These are phyloP conservation scores for Erucastrum elatum DNA, from an alignment of 345 rosid genomes.

Conservation along the genomic window DNA sequence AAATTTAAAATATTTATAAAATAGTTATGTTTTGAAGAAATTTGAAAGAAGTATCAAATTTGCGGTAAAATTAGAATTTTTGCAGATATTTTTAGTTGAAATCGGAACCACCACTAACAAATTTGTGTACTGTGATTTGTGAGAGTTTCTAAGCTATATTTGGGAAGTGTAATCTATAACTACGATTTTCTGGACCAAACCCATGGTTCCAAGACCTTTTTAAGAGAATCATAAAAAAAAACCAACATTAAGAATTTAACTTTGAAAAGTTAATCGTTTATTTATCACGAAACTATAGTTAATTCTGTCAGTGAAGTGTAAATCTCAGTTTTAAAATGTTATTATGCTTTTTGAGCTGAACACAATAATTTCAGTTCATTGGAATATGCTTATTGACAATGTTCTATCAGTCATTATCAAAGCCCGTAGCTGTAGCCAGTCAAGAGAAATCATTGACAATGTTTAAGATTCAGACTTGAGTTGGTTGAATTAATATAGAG, in stretches of 20 bases:
- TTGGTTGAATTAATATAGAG: no score
- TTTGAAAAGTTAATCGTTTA: not conserved
- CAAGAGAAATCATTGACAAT: not conserved
- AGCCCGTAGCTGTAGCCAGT: not conserved
- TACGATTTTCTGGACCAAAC: not conserved
- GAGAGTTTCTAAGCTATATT: not conserved
- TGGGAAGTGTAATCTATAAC: not conserved
- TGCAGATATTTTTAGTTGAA: no score
- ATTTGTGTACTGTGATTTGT: not conserved
- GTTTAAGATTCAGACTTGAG: no score
- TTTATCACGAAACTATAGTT: not conserved
- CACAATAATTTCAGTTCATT: not conserved
- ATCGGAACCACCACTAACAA: not conserved
- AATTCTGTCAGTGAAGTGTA: not conserved
- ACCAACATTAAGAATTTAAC: not conserved
- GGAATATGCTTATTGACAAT: not conserved
- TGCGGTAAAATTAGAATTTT: not conserved
- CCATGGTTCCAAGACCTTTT: not conserved
- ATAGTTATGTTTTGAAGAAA: no score
- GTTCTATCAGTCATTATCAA: not conserved
- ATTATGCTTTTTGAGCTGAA: not conserved
- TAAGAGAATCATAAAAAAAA: not conserved
- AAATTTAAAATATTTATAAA: no score
- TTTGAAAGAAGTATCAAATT: no score
- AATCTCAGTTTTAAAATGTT: not conserved